Percentiles rank a stretch among this genome's conserved stretches.
Evolutionary conservation across 768 basidiomycete genomes (phyloP).

Genomic region (Auricularia cornea): DNA sequence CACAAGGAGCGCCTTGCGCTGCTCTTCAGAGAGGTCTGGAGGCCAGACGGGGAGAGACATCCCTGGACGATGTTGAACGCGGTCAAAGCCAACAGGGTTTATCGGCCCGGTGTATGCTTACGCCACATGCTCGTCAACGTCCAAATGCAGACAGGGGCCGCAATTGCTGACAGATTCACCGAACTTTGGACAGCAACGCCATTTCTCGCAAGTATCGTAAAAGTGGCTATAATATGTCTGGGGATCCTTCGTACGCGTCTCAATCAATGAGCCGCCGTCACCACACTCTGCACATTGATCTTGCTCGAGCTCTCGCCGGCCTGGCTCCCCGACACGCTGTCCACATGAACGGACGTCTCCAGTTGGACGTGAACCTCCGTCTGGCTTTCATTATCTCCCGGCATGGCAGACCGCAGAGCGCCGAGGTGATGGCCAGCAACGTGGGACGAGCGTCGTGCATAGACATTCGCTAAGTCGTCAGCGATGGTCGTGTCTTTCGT

Average conservation of each 20-base stretch:
- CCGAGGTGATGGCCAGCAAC: neutral
- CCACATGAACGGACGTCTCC: neutral
- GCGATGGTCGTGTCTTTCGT: neutral
- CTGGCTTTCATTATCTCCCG: neutral
- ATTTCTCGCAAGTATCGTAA: no score
- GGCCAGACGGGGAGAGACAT: constrained; percentile 47
- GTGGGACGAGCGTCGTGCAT: neutral
- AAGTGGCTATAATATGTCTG: no score
- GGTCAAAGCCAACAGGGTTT: no score
- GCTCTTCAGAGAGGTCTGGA: constrained; percentile 49
- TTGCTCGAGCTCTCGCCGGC: neutral
- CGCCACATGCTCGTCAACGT: no score
- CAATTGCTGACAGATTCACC: no score
- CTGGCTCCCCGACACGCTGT: neutral
- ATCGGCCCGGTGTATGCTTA: neutral
- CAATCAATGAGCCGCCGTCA: no score
- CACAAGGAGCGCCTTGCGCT: constrained; percentile 51
- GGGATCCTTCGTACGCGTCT: no score
- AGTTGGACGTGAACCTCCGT: neutral
- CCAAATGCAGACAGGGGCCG: no score
- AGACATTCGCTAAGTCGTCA: neutral
- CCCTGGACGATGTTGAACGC: neutral
- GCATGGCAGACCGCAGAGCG: neutral
- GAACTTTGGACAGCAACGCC: no score
- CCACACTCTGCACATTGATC: neutral